These are phyloP conservation scores for Termitomyces sp. DNA, from an alignment of 768 basidiomycete species.

Conservation along the genomic window DNA sequence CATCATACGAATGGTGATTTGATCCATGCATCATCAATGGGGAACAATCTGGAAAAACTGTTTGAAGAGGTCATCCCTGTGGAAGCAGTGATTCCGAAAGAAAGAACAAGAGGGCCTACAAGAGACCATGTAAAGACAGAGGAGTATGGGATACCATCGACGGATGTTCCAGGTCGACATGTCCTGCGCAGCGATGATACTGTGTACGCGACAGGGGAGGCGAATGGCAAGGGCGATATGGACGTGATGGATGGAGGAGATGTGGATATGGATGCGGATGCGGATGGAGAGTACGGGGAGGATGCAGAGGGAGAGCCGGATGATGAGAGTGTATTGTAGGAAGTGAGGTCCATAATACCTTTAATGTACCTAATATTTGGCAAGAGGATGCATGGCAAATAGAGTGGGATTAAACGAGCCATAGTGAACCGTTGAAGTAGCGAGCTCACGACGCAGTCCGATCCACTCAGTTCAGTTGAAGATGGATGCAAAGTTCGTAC, in stretches of 20 bases:
- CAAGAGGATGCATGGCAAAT: slow-evolving; percentile 19
- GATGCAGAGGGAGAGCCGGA: slow-evolving; percentile 38
- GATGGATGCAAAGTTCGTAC: slow-evolving; percentile 40
- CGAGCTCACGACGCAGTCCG: slow-evolving; percentile 14
- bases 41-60: background rate
- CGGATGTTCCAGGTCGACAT: background rate
- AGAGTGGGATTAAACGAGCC: slow-evolving; percentile 25
- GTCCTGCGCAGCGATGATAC: background rate
- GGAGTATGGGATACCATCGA: slow-evolving; percentile 15
- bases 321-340: slow-evolving; percentile 25
- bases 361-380: slow-evolving; percentile 18
- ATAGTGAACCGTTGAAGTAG: slow-evolving; percentile 19
- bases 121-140: slow-evolving; percentile 44
- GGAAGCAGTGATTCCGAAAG: background rate
- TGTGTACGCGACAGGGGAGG: slow-evolving; percentile 30
- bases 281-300: slow-evolving; percentile 38
- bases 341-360: slow-evolving; percentile 4
- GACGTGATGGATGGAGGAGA: slow-evolving; percentile 14
- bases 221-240: slow-evolving; percentile 2
- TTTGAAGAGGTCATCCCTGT: slow-evolving; percentile 5
- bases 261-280: slow-evolving; percentile 24
- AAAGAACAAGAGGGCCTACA: slow-evolving; percentile 10
- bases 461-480: slow-evolving; percentile 28
- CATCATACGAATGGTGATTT: slow-evolving; percentile 7
- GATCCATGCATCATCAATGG: background rate